Evolutionary conservation across 2,329 filamentous ascomycete species (phyloP).

Genomic region (Calonectria naviculata): DNA sequence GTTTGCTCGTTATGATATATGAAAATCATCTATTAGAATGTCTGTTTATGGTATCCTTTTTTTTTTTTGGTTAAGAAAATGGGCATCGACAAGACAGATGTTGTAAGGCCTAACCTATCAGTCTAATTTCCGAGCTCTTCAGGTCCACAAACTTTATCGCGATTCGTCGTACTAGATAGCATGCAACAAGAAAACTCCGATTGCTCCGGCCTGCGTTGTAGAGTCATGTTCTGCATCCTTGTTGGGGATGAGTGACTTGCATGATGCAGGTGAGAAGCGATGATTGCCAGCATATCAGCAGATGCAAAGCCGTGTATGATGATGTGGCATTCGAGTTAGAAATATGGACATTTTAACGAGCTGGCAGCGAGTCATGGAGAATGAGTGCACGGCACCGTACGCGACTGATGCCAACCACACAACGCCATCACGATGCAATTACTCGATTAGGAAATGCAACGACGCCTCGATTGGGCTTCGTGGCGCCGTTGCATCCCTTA

Average conservation of each 20-base stretch:
- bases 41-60: neutral
- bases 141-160: conserved; percentile 1
- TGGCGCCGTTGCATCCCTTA: neutral
- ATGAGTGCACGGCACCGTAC: neutral
- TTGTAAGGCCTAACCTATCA: neutral
- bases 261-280: neutral
- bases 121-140: neutral
- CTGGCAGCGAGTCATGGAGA: no score
- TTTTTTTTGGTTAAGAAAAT: neutral
- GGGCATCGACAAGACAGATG: neutral
- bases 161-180: neutral
- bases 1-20: neutral
- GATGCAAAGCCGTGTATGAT: neutral
- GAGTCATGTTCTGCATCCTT: neutral
- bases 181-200: neutral
- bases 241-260: neutral
- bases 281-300: neutral
- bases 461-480: neutral
- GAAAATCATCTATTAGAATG: neutral
- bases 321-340: neutral
- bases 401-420: no score
- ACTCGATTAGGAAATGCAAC: neutral
- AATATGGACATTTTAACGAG: neutral
- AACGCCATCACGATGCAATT: neutral
- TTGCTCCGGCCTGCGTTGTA: neutral